phyloP scores from a whole-genome alignment of 345 rosid genomes.

The Lepidium africanum region DNA sequence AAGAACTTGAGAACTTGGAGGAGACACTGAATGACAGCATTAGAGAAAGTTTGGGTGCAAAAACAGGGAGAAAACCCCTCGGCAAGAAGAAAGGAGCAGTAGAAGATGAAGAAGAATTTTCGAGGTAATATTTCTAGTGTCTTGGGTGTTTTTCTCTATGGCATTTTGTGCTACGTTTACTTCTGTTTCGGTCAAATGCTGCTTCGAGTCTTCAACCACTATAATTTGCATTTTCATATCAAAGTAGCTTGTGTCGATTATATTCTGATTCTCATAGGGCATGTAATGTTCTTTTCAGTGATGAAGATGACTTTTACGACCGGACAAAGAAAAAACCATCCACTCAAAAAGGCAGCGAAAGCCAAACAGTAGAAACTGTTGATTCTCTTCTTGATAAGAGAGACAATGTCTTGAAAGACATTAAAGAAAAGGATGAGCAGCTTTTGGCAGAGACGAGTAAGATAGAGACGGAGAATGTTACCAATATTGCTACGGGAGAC shows the following conservation, averaged over 20 bases:
- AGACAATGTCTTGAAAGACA: conserved; percentile 56
- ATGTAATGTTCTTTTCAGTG: conserved; percentile 36
- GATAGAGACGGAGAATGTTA: conserved; percentile 40
- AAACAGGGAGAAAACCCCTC: conserved; percentile 40
- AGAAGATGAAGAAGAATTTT: conserved; percentile 57
- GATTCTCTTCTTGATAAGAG: conserved; percentile 88
- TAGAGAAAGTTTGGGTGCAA: conserved; percentile 87
- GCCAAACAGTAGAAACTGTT: conserved; percentile 69
- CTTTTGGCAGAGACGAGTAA: conserved; percentile 57
- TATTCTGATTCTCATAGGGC: not conserved
- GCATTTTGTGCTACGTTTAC: not conserved
- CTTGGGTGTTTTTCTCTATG: not conserved
- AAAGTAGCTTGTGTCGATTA: not conserved
- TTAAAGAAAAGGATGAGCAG: conserved; percentile 49
- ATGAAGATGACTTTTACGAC: conserved; percentile 95
- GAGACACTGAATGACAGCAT: conserved; percentile 94
- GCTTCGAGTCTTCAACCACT: not conserved
- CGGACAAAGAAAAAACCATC: conserved; percentile 74
- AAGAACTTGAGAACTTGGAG: conserved; percentile 95
- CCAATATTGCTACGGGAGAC: conserved; percentile 63
- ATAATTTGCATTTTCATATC: not conserved
- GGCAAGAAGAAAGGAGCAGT: conserved; percentile 50
- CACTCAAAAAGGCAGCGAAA: conserved; percentile 44
- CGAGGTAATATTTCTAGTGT: conserved; percentile 43
- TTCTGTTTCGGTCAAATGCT: not conserved